phyloP scores from a whole-genome alignment of 1,284 basidiomycete genomes.

The Termitomyces sp. region DNA sequence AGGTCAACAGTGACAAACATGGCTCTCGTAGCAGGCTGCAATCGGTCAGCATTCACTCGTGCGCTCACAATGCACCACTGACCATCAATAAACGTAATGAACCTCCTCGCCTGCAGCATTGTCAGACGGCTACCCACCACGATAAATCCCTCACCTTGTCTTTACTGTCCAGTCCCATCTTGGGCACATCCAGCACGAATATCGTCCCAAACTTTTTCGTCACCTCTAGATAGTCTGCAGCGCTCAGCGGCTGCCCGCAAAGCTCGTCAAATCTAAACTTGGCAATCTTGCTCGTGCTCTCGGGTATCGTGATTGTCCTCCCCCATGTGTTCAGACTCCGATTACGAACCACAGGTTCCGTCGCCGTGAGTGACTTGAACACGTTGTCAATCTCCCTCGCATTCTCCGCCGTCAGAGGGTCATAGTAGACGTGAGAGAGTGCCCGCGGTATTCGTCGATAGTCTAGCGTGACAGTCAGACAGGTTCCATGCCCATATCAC shows the following conservation, averaged over 20 bases:
- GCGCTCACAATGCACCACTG: constrained; percentile 21
- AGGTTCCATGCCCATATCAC: background rate
- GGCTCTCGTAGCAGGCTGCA: constrained; percentile 86
- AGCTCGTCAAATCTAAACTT: constrained; percentile 86
- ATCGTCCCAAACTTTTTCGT: constrained; percentile 85
- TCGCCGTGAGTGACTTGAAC: constrained; percentile 67
- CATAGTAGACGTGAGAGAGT: constrained; percentile 88
- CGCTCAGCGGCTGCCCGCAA: constrained; percentile 86
- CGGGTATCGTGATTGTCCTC: constrained; percentile 73
- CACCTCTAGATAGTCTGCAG: constrained; percentile 95
- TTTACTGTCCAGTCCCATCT: constrained; percentile 84
- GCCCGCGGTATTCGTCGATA: constrained; percentile 89
- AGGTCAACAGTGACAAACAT: constrained; percentile 34
- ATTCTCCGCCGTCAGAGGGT: constrained; percentile 69
- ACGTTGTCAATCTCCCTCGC: constrained; percentile 74
- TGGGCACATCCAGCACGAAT: constrained; percentile 85
- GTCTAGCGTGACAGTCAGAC: constrained; percentile 41
- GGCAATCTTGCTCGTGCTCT: constrained; percentile 76
- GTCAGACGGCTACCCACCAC: constrained; percentile 15
- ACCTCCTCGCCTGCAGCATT: constrained; percentile 71
- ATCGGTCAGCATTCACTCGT: background rate
- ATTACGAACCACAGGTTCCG: constrained; percentile 55
- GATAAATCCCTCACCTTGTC: constrained; percentile 62
- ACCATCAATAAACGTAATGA: constrained; percentile 98
- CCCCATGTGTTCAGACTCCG: constrained; percentile 87